Evolutionary conservation across 2,329 filamentous ascomycete species (phyloP).

Genomic region (Epichloe uncinata): DNA sequence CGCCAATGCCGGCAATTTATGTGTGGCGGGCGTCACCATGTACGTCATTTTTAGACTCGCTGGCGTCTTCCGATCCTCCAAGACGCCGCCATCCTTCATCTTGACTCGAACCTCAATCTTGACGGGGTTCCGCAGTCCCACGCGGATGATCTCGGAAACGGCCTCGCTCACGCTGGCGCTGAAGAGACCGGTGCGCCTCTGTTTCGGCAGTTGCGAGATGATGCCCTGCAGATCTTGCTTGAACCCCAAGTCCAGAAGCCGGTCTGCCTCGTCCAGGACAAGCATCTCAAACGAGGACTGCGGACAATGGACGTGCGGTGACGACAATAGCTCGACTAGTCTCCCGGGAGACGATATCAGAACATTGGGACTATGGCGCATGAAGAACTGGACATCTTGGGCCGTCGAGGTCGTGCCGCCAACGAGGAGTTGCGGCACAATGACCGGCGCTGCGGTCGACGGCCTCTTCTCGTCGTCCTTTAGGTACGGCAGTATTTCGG

Average conservation of each 20-base stretch:
- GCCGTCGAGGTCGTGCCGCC: slow-evolving; percentile 68
- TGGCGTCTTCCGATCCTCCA: slow-evolving; percentile 77
- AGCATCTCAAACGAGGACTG: slow-evolving; percentile 85
- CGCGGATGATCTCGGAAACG: slow-evolving; percentile 81
- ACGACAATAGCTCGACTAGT: slow-evolving; percentile 74
- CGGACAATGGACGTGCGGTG: slow-evolving; percentile 74
- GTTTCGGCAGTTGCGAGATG: slow-evolving; percentile 73
- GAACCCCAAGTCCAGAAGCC: slow-evolving; percentile 85
- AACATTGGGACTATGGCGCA: slow-evolving; percentile 75
- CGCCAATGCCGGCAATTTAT: slow-evolving; percentile 65
- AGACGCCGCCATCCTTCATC: slow-evolving; percentile 46
- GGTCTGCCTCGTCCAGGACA: slow-evolving; percentile 88
- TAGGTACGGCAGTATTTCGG: slow-evolving; percentile 45
- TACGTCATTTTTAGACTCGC: slow-evolving; percentile 91
- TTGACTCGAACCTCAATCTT: slow-evolving; percentile 92
- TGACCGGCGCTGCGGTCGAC: slow-evolving; percentile 30
- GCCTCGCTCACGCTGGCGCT: slow-evolving; percentile 94
- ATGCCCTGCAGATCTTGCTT: slow-evolving; percentile 84
- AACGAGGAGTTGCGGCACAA: slow-evolving; percentile 79
- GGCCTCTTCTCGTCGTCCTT: slow-evolving; percentile 43
- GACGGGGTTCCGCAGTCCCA: slow-evolving; percentile 85
- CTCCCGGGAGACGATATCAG: slow-evolving; percentile 85
- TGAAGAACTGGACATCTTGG: slow-evolving; percentile 75
- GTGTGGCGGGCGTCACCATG: slow-evolving; percentile 56
- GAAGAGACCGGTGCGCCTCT: slow-evolving; percentile 84